Evolutionary conservation across 2,329 filamentous ascomycete genomes (phyloP).

Genomic region (Alternaria angustiovoidea): DNA sequence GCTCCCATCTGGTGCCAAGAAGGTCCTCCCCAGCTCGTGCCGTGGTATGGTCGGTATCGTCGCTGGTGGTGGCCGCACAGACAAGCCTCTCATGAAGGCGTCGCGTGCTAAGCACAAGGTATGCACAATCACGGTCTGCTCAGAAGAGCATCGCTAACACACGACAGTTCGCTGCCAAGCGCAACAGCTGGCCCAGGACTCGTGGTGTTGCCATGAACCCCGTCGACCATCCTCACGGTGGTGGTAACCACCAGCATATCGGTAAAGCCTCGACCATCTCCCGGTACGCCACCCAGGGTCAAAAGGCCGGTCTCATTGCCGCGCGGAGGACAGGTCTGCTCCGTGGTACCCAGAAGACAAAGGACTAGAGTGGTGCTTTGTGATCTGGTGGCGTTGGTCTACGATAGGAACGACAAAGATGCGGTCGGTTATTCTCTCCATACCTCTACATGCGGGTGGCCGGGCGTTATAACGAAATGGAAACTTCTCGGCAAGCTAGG

Average conservation of each 20-base stretch:
- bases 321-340: conserved; percentile 99
- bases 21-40: conserved; percentile 89
- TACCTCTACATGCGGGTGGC: conserved; percentile 48
- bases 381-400: conserved; percentile 36
- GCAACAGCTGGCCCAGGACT: conserved; percentile 99
- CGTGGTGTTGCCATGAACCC: conserved; percentile 99
- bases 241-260: conserved; percentile 99
- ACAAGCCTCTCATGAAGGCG: conserved; percentile 99
- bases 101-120: conserved; percentile 98
- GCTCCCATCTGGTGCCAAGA: conserved; percentile 98
- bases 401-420: conserved; percentile 41
- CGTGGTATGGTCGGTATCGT: conserved; percentile 99
- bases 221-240: conserved; percentile 84
- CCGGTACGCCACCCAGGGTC: conserved; percentile 95
- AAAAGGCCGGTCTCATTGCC: conserved; percentile 99
- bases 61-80: conserved; percentile 98
- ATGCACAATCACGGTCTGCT: neutral
- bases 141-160: conserved; percentile 11
- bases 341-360: conserved; percentile 99
- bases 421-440: conserved; percentile 49
- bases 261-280: conserved; percentile 99
- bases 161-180: conserved; percentile 91
- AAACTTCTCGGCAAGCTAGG: conserved; percentile 42
- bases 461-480: conserved; percentile 50
- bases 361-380: conserved; percentile 68